These are phyloP conservation scores for Trametes versicolor DNA, from an alignment of 1,284 basidiomycete genomes.

Conservation along the genomic window DNA sequence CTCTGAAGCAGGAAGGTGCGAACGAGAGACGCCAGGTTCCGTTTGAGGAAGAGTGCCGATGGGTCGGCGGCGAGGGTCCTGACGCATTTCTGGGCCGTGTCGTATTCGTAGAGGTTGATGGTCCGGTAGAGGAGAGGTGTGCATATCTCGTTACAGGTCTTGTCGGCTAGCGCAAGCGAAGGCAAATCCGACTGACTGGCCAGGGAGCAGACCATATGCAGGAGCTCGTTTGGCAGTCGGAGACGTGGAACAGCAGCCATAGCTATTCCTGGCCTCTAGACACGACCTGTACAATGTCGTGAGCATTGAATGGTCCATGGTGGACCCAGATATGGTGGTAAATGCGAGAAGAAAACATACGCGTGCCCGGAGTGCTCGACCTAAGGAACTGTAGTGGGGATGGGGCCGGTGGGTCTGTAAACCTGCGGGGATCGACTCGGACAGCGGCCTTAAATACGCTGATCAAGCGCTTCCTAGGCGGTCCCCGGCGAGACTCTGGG, in stretches of 20 bases:
- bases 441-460: too few relatives aligned
- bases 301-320: too few relatives aligned
- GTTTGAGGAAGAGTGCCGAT: neutral
- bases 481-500: too few relatives aligned
- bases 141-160: conserved; percentile 7
- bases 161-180: conserved; percentile 6
- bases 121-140: conserved; percentile 14
- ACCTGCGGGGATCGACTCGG: too few relatives aligned
- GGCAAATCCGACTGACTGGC: conserved; percentile 4
- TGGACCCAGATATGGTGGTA: too few relatives aligned
- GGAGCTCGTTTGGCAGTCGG: conserved; percentile 11
- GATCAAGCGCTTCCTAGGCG: too few relatives aligned
- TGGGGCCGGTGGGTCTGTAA: too few relatives aligned
- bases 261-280: neutral
- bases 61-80: neutral
- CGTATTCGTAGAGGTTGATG: conserved; percentile 2
- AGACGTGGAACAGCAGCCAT: neutral
- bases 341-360: too few relatives aligned
- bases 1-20: conserved; percentile 2
- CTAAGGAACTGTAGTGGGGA: too few relatives aligned
- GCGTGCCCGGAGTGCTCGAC: too few relatives aligned
- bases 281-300: too few relatives aligned
- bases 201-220: conserved; percentile 5
- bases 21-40: conserved; percentile 5
- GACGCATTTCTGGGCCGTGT: neutral